Evolutionary conservation across 2,329 filamentous ascomycete genomes (phyloP).

Genomic region (Monosporascus sp.): DNA sequence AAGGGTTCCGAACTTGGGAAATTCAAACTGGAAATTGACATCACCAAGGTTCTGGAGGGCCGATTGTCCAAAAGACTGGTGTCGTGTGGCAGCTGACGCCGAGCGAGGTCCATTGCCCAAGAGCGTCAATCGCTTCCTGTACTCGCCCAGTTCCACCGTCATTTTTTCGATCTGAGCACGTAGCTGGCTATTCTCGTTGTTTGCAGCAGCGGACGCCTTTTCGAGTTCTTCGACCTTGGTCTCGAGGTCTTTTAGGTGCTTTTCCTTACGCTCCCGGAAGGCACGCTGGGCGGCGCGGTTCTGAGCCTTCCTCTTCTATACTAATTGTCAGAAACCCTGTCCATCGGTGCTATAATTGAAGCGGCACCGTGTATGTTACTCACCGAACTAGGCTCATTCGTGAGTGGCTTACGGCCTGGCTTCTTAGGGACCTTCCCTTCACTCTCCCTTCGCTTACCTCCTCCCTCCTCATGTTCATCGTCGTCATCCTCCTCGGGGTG

Average conservation of each 20-base stretch:
- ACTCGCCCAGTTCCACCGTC: slow-evolving; percentile 79
- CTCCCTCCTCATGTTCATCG: slow-evolving; percentile 42
- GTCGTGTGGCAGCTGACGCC: slow-evolving; percentile 33
- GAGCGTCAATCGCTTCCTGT: slow-evolving; percentile 77
- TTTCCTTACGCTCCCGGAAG: slow-evolving; percentile 92
- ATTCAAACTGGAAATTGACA: slow-evolving; percentile 90
- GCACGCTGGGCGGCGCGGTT: slow-evolving; percentile 89
- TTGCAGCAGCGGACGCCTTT: slow-evolving; percentile 76
- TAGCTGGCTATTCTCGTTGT: slow-evolving; percentile 78
- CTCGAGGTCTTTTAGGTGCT: slow-evolving; percentile 80
- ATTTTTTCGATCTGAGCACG: slow-evolving; percentile 86
- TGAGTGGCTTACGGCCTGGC: slow-evolving; percentile 91
- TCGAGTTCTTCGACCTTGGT: slow-evolving; percentile 71
- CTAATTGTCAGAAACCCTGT: slow-evolving; percentile 18
- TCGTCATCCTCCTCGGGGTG: slow-evolving; percentile 67
- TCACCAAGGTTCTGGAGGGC: slow-evolving; percentile 59
- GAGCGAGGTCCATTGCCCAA: slow-evolving; percentile 32
- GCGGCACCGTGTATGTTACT: slow-evolving; percentile 34
- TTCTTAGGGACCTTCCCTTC: slow-evolving; percentile 90
- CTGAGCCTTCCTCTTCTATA: slow-evolving; percentile 89
- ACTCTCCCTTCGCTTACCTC: slow-evolving; percentile 70
- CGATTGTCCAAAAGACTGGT: slow-evolving; percentile 36
- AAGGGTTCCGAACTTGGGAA: slow-evolving; percentile 84
- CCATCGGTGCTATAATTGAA: slow-evolving; percentile 4
- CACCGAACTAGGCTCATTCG: slow-evolving; percentile 92